These are phyloP conservation scores for Zygoascus ofunaensis DNA, from an alignment of 805 yeast genomes.

Conservation along the genomic window DNA sequence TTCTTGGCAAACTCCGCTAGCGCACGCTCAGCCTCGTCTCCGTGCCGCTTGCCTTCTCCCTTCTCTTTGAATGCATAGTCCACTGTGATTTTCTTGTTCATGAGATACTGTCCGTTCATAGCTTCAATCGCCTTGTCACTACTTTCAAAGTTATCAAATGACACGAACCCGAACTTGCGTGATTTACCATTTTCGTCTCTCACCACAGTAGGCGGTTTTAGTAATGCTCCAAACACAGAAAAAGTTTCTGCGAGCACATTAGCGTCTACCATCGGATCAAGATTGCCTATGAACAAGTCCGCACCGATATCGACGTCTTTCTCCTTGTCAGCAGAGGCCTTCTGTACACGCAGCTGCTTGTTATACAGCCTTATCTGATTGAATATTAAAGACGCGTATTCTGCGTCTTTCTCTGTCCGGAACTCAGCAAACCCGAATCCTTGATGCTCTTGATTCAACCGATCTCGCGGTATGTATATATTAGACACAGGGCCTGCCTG, in stretches of 20 bases:
- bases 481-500: conserved; percentile 75
- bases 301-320: conserved; percentile 44
- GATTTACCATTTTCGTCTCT: conserved; percentile 43
- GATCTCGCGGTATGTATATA: conserved; percentile 71
- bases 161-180: conserved; percentile 58
- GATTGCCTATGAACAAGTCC: conserved; percentile 58
- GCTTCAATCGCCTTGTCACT: conserved; percentile 64
- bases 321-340: conserved; percentile 32
- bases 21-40: conserved; percentile 67
- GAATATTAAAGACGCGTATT: conserved; percentile 54
- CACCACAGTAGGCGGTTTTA: conserved; percentile 41
- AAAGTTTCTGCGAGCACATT: conserved; percentile 49
- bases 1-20: conserved; percentile 56
- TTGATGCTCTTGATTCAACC: conserved; percentile 58
- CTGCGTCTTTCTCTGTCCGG: conserved; percentile 48
- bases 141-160: conserved; percentile 52
- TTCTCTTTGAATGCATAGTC: conserved; percentile 66
- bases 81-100: conserved; percentile 54
- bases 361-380: conserved; percentile 55
- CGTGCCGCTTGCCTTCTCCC: conserved; percentile 52
- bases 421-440: conserved; percentile 88
- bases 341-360: conserved; percentile 49
- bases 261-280: conserved; percentile 60
- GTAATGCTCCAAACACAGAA: conserved; percentile 56
- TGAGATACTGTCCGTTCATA: conserved; percentile 58